Evolutionary conservation across 345 rosid genomes (phyloP), one percentile per base, ranked within the genome.

Genomic region (Fremontodendron californicum): DNA sequence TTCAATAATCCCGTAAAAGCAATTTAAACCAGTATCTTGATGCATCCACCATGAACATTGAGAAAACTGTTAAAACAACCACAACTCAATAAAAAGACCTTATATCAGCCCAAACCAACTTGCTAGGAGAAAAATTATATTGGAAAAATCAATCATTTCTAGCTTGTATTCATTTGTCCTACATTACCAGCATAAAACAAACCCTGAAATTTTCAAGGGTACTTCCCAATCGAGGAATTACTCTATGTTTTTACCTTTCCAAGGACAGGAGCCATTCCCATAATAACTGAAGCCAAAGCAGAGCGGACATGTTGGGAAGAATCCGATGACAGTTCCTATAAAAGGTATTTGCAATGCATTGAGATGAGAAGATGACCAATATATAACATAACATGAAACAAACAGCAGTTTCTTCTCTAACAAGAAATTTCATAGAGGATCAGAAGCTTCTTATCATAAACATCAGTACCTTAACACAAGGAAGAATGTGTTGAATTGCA

Each of bases 271-370:
- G 99, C 97, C 98, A 96, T 93, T 71, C 99, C 99, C 97, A 93
- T 95, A 81, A 95, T 93, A 76, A 95, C 99, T 8, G 98, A 95
- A 77, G 99, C 99, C 87, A 95, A 86, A 73, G 97, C 99, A 71
- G 98, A 95, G 40, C 99, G 96, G 45, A 95, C 99, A 77, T 95
- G 99, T 79, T 96, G 99, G 37, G 98, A 96, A 77, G 98, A 92
- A 89, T 96, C 99, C 2, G 98, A 88, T 13, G 99, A 93, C 75
- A 96, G 81, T 78, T 96, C 98, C 99, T 96, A 81, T 78, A 79
- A 43, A 62, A 75, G 64, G 74, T 29, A 48, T 70, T 77, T 51
- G 58, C 48, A 84, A 85, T 27, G 65, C 42, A 62, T 62, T 58
- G 37, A 75, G 37, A 40, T 49, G 46, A 74, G 25, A 64, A 75